Percentiles rank a stretch among this genome's conserved stretches.
phyloP scores from a whole-genome alignment of 78 protist genomes.

The Dictyostelium intermedium region DNA sequence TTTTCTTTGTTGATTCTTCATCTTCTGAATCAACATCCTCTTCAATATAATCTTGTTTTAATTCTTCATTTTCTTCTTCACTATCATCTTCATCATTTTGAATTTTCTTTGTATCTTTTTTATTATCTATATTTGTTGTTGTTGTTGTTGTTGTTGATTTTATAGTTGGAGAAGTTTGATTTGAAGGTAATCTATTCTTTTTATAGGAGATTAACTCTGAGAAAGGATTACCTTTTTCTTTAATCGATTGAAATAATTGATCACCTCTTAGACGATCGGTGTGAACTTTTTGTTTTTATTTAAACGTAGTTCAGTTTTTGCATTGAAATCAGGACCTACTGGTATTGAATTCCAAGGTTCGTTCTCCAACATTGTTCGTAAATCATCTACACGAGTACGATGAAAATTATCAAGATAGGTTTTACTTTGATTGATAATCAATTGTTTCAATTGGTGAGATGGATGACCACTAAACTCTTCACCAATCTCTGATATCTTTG shows the following conservation, averaged over 20 bases:
- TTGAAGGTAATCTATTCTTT: conserved; percentile 47
- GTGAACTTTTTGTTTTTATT: conserved; percentile 1
- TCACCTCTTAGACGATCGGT: conserved; percentile 55
- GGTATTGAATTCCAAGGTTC: conserved; percentile 76
- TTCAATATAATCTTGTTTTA: conserved; percentile 38
- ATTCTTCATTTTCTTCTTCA: conserved; percentile 59
- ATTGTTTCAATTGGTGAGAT: conserved; percentile 55
- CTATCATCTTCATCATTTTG: background rate
- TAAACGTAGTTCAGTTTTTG: conserved; percentile 8
- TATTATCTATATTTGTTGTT: background rate
- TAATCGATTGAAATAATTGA: conserved; percentile 54
- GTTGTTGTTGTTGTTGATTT: background rate
- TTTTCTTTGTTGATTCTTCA: background rate
- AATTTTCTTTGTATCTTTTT: background rate
- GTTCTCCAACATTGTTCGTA: conserved; percentile 65
- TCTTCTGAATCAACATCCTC: conserved; percentile 12
- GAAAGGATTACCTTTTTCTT: conserved; percentile 74
- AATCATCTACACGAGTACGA: conserved; percentile 57
- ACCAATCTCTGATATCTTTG: conserved; percentile 67
- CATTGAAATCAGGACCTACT: conserved; percentile 18
- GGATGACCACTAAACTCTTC: conserved; percentile 70
- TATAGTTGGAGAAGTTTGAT: background rate
- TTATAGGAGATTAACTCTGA: conserved; percentile 60
- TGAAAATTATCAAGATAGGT: conserved; percentile 68
- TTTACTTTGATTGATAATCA: conserved; percentile 50